These are phyloP conservation scores for Asterochloris erici DNA, from an alignment of 139 green algal genomes.

Conservation along the genomic window DNA sequence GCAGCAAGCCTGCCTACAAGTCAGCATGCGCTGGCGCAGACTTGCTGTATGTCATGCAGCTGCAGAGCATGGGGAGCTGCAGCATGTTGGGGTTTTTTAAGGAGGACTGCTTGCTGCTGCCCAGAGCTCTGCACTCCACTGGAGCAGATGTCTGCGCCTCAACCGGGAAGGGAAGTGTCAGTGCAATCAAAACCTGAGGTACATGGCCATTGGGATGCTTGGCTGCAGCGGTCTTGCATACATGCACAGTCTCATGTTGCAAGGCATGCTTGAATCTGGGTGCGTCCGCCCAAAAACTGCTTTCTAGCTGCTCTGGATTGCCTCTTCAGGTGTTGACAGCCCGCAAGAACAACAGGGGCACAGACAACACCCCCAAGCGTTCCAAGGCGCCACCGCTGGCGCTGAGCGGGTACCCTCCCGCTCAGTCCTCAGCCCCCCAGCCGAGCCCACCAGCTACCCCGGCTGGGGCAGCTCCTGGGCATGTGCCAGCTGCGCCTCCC, in stretches of 20 bases:
- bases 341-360: not conserved
- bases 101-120: too few relatives aligned
- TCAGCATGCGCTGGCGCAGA: too few relatives aligned
- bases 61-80: too few relatives aligned
- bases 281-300: not conserved
- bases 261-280: not conserved
- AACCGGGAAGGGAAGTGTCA: not conserved
- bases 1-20: too few relatives aligned
- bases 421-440: not conserved
- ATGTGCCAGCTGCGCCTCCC: not conserved
- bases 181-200: too few relatives aligned
- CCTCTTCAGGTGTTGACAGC: constrained; percentile 14
- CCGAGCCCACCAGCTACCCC: not conserved
- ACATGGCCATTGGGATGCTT: not conserved
- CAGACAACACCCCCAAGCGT: not conserved
- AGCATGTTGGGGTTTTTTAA: too few relatives aligned
- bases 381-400: not conserved
- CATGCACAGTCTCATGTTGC: not conserved
- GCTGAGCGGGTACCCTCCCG: not conserved
- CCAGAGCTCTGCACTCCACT: too few relatives aligned
- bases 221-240: not conserved
- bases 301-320: not conserved
- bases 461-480: not conserved
- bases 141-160: too few relatives aligned
- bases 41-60: too few relatives aligned